Percentiles rank a stretch among this genome's conserved stretches.
Evolutionary conservation across 805 yeast species (phyloP).

Genomic region (Saccharomycopsis guyanensis): DNA sequence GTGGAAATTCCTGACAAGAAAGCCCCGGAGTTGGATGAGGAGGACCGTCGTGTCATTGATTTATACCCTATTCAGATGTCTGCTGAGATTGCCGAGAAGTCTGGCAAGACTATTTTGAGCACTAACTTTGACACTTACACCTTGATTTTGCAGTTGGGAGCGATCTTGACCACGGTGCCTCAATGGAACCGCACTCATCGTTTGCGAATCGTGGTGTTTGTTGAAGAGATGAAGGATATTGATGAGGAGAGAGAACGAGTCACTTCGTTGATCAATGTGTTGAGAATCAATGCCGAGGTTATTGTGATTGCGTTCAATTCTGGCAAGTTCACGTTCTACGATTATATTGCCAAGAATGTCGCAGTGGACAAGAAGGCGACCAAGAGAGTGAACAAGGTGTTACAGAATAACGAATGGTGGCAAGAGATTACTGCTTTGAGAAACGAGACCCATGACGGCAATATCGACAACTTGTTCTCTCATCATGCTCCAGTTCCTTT

Average conservation of each 20-base stretch:
- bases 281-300: slow-evolving; percentile 81
- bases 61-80: slow-evolving; percentile 97
- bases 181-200: slow-evolving; percentile 78
- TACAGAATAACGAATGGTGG: slow-evolving; percentile 85
- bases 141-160: slow-evolving; percentile 86
- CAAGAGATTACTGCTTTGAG: slow-evolving; percentile 55
- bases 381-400: slow-evolving; percentile 40
- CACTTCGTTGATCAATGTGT: slow-evolving; percentile 52
- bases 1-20: slow-evolving; percentile 53
- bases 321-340: slow-evolving; percentile 52
- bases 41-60: slow-evolving; percentile 57
- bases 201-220: slow-evolving; percentile 82
- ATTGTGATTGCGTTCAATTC: slow-evolving; percentile 62
- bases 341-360: slow-evolving; percentile 59
- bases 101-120: slow-evolving; percentile 64
- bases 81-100: slow-evolving; percentile 59
- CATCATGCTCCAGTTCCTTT: not conserved
- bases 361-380: slow-evolving; percentile 25
- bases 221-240: slow-evolving; percentile 66
- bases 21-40: slow-evolving; percentile 23
- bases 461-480: not conserved
- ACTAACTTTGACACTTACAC: slow-evolving; percentile 96
- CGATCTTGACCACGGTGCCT: slow-evolving; percentile 86
- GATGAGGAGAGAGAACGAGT: slow-evolving; percentile 63
- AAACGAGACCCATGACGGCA: slow-evolving; percentile 15